Evolutionary conservation across 2,329 filamentous ascomycete genomes (phyloP), one percentile per base, ranked within the genome.

Genomic region (Alternaria viburni): DNA sequence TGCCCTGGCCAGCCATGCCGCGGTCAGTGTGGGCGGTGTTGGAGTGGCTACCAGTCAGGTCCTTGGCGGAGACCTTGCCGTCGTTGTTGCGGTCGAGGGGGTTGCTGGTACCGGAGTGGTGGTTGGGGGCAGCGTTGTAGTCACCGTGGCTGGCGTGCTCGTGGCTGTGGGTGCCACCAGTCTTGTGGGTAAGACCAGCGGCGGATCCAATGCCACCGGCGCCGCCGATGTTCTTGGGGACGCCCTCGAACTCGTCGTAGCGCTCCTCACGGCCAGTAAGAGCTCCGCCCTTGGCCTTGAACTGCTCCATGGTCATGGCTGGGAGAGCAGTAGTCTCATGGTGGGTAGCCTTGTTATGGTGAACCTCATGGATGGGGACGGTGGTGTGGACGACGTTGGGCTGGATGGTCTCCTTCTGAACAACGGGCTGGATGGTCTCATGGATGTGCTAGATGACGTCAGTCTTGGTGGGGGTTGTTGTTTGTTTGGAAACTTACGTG

Each of bases 321-420:
- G 90, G 90, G 0, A 93, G 83, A 4, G 86, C 83, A 1, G 89
- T 88, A 2, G 88, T 85, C 46, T 85, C 83, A 74, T 93, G 91
- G 74, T 91, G 88, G 62, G 90, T 85, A 2, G 90, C 83, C 13
- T 86, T 83, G 54, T 90, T 88, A 71, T 92, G 88, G 74, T 93
- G 90, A 2, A 87, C 86, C 80, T 93, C 91, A 68, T 93, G 90
- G 45, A 93, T 85, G 0, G 90, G 91, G 0, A 91, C 83, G 1
- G 89, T 92, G 23, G 88, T 92, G 82, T 93, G 91, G 1, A 92
- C 83, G 4, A 93, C 86, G 15, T 87, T 84, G 2, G 89, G 89
- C 67, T 91, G 86, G 26, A 92, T 82, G 1, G 86, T 88, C 68
- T 92, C 88, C 68, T 91, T 91, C 54, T 93, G 84, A 36, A 93